A percentile compares a stretch with the other conserved stretches of the same genome.
phyloP scores from a whole-genome alignment of 768 basidiomycete species.

The Ramaria sp. region DNA sequence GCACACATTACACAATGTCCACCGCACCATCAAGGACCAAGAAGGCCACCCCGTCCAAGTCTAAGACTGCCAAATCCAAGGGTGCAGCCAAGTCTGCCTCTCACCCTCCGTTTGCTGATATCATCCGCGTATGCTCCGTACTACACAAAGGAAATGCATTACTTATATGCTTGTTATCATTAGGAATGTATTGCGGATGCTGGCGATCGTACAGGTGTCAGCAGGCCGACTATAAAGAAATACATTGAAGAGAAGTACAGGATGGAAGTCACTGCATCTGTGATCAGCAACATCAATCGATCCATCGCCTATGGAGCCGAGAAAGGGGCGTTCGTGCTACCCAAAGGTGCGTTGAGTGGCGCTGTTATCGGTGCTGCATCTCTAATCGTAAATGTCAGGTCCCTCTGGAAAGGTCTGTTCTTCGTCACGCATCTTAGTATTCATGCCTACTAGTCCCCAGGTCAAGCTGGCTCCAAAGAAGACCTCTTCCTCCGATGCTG shows the following conservation, averaged over 20 bases:
- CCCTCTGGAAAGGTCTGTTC: conserved; percentile 1
- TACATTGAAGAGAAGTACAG: conserved; percentile 79
- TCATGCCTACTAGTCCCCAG: conserved; percentile 35
- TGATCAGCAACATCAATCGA: conserved; percentile 66
- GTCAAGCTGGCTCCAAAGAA: conserved; percentile 66
- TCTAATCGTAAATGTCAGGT: background rate
- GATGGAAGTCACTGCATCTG: conserved; percentile 68
- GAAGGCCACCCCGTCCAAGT: conserved; percentile 8
- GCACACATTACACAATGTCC: conserved; percentile 5
- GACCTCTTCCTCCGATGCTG: conserved; percentile 33
- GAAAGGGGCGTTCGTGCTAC: conserved; percentile 74
- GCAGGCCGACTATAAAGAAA: conserved; percentile 73
- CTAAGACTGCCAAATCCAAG: conserved; percentile 17
- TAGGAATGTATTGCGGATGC: conserved; percentile 66
- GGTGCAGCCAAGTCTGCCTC: conserved; percentile 16
- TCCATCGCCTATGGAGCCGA: conserved; percentile 78
- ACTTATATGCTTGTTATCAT: background rate
- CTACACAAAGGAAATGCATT: background rate
- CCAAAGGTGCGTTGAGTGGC: conserved; percentile 54
- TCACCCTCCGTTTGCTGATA: conserved; percentile 29
- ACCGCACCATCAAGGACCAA: conserved; percentile 3
- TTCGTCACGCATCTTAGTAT: background rate
- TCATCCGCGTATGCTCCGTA: conserved; percentile 27
- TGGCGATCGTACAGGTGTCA: conserved; percentile 64
- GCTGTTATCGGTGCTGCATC: background rate